These are phyloP conservation scores for Datura wrightii DNA, from an alignment of 257 asterid species.

Conservation along the genomic window DNA sequence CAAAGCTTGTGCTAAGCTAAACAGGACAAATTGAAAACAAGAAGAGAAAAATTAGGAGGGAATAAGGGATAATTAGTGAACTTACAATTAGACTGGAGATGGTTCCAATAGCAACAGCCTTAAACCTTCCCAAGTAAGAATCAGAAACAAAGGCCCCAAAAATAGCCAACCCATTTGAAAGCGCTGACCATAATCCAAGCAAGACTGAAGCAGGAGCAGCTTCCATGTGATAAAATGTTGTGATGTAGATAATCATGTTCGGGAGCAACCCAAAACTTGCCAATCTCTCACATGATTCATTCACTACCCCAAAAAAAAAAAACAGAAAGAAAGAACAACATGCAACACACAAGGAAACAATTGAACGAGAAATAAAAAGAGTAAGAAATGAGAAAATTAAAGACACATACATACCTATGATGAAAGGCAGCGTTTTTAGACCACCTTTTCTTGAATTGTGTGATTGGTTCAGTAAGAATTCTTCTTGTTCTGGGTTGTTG, in stretches of 20 bases:
- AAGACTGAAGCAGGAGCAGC: conserved; percentile 34
- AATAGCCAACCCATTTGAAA: conserved; percentile 36
- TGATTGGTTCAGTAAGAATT: neutral
- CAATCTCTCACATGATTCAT: conserved; percentile 38
- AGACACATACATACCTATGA: conserved; percentile 17
- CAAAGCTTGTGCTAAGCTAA: neutral
- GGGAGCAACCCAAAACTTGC: conserved; percentile 37
- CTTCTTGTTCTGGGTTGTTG: neutral
- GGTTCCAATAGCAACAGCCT: conserved; percentile 34
- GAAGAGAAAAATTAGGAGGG: neutral
- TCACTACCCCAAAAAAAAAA: conserved; percentile 26
- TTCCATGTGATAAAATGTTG: conserved; percentile 22
- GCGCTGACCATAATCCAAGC: conserved; percentile 30
- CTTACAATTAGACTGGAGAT: conserved; percentile 35
- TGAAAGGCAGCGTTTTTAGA: conserved; percentile 35
- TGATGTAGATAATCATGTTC: conserved; percentile 36
- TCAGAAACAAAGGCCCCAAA: conserved; percentile 36
- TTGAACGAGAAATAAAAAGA: neutral
- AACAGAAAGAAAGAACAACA: too few species aligned
- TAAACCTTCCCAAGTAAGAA: conserved; percentile 38
- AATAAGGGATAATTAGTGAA: neutral
- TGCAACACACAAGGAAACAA: too few species aligned
- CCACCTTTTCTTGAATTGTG: conserved; percentile 26
- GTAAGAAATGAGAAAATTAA: neutral
- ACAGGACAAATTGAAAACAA: neutral